phyloP scores from a whole-genome alignment of 805 yeast genomes.

The Millerozyma acaciae region DNA sequence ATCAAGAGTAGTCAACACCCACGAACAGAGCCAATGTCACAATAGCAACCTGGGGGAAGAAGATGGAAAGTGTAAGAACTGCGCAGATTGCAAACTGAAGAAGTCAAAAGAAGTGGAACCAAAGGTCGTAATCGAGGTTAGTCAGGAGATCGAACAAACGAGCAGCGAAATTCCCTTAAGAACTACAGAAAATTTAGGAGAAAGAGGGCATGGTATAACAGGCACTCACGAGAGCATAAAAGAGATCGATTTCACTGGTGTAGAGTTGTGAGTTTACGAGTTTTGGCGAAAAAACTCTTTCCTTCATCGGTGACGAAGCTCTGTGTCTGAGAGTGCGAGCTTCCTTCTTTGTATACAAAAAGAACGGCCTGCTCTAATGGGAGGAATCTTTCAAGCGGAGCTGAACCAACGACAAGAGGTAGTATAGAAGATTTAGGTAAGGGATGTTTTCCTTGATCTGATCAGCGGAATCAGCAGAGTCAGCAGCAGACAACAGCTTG shows the following conservation, averaged over 20 bases:
- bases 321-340: too few relatives aligned
- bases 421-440: slow-evolving; percentile 18
- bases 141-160: too few relatives aligned
- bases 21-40: background rate
- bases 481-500: slow-evolving; percentile 10
- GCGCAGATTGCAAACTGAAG: slow-evolving; percentile 27
- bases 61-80: slow-evolving; percentile 23
- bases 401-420: slow-evolving; percentile 17
- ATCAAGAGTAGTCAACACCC: too few relatives aligned
- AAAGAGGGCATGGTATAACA: background rate
- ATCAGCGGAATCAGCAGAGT: background rate
- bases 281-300: too few relatives aligned
- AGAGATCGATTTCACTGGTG: background rate
- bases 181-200: background rate
- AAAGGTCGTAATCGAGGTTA: slow-evolving; percentile 10
- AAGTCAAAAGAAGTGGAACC: slow-evolving; percentile 7
- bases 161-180: too few relatives aligned
- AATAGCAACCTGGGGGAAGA: slow-evolving; percentile 17
- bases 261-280: background rate
- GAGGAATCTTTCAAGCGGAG: slow-evolving; percentile 6
- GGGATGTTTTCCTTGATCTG: slow-evolving; percentile 15
- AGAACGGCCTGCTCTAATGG: too few relatives aligned
- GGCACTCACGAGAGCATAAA: background rate
- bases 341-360: background rate
- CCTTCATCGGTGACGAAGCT: too few relatives aligned